Evolutionary conservation across 1,139 yeast species (phyloP).

Genomic region (Keqinozyma sinolaborantium): DNA sequence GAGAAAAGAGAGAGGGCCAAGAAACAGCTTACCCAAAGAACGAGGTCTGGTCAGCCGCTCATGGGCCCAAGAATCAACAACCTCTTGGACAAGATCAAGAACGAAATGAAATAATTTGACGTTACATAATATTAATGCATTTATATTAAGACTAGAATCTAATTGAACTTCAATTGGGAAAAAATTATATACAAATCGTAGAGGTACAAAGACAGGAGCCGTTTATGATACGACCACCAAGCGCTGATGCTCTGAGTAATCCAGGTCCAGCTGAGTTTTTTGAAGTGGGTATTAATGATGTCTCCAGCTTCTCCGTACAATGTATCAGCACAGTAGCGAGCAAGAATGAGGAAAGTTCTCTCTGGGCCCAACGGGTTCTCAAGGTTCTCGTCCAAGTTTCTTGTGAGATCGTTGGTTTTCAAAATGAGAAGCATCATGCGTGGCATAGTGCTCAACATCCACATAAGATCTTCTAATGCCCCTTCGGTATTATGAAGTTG

Average conservation of each 20-base stretch:
- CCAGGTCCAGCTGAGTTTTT: conserved; percentile 39
- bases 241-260: conserved; percentile 28
- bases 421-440: conserved; percentile 78
- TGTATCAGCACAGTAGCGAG: conserved; percentile 80
- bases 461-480: conserved; percentile 73
- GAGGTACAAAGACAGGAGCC: conserved; percentile 50
- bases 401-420: conserved; percentile 90
- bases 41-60: conserved; percentile 78
- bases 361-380: conserved; percentile 85
- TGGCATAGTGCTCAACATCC: conserved; percentile 76
- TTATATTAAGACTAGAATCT: conserved; percentile 4
- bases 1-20: conserved; percentile 41
- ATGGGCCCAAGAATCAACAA: conserved; percentile 89
- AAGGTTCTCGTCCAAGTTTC: conserved; percentile 81
- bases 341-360: conserved; percentile 84
- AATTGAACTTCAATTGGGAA: conserved; percentile 1
- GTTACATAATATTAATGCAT: too few species aligned
- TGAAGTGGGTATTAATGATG: conserved; percentile 23
- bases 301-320: conserved; percentile 67
- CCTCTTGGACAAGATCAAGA: conserved; percentile 71
- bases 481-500: conserved; percentile 57
- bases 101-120: conserved; percentile 31
- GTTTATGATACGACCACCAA: conserved; percentile 50
- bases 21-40: conserved; percentile 52
- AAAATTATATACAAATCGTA: conserved; percentile 43